Evolutionary conservation across 108 stramenopile species (phyloP), one percentile per base, ranked within the genome.

Genomic region (Pelagomonas calceolata): DNA sequence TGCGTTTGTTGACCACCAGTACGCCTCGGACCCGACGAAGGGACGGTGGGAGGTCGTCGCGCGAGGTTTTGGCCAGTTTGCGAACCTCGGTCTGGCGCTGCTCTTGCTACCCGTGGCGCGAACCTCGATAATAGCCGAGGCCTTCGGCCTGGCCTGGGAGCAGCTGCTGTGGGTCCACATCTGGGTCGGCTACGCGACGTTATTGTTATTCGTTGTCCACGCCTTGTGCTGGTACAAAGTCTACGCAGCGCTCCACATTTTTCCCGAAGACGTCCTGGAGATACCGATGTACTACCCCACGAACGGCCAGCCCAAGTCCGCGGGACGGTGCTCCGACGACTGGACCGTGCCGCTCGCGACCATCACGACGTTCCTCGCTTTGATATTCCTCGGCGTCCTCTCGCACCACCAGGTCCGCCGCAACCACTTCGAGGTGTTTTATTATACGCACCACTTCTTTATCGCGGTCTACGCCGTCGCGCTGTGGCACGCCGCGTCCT

Each of bases 401-500:
- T 51, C 70, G 39, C 39, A 43, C 39, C 12, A 43, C 39, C 9
- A 43, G 39, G 39, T 43, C 21, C 68, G 76, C 35, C 74, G 76
- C 30, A 9, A 14, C 14, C 14, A 66, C 63, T 77, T 66, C 46
- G 76, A 77, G 64, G 36, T 71, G 34, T 77, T 77, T 36, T 75
- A 75, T 43, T 77, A 77, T 70, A 35, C 76, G 33, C 75, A 72
- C 75, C 74, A 75, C 76, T 70, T 75, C 31, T 70, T 72, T 65
- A 16, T 78, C 30, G 67, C 76, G 7, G 26, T 78, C 36, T 76
- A 39, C 71, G 43, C 51, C 35, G 29, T 71, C 30, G 72, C 66
- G 70, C 43, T 76, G 34, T 73, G 65, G 72, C 78, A 78, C 72
- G 76, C 78, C 21, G 43, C 73, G 9, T 37, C 45, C 37, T 66